Evolutionary conservation across 2,329 filamentous ascomycete species (phyloP), one percentile per base, ranked within the genome.

Genomic region (Paecilomyces fulvus): DNA sequence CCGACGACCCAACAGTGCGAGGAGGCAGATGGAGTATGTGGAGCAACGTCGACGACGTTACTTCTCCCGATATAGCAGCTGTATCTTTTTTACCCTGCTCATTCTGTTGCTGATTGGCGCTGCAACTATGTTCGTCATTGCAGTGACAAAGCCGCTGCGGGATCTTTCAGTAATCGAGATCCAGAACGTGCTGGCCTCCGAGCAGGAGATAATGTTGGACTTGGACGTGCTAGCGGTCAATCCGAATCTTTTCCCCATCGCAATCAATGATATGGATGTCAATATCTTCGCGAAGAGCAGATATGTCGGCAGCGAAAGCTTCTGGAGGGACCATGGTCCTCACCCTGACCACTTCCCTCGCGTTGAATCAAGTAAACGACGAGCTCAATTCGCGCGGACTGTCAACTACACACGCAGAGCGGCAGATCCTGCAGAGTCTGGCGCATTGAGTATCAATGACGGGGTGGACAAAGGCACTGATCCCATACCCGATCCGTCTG

Each of bases 211-310:
- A 48, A 96, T 99, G 84, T 83, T 97, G 65, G 92, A 99, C 71
- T 76, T 99, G 52, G 84, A 89, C 20, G 90, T 99, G 58, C 84
- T 84, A 63, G 94, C 92, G 0, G 80, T 92, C 64, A 99, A 99
- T 69, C 92, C 92, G 0, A 99, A 97, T 64, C 85, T 96, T 46
- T 88, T 97, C 43, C 85, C 90, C 1, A 88, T 99, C 48, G 88
- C 88, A 2, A 84, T 99, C 37, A 86, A 89, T 60, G 86, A 92
- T 51, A 87, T 95, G 67, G 91, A 97, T 69, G 80, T 97, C 56
- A 91, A 95, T 66, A 83, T 99, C 30, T 97, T 97, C 72, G 94
- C 94, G 30, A 96, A 95, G 73, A 96, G 91, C 58, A 90, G 89
- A 58, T 89, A 92, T 68, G 88, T 92, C 11, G 89, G 89, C n/a